Base-by-base conservation (phyloP, 2,329 filamentous ascomycete genomes). In the Fusarium scirpi region DNA sequence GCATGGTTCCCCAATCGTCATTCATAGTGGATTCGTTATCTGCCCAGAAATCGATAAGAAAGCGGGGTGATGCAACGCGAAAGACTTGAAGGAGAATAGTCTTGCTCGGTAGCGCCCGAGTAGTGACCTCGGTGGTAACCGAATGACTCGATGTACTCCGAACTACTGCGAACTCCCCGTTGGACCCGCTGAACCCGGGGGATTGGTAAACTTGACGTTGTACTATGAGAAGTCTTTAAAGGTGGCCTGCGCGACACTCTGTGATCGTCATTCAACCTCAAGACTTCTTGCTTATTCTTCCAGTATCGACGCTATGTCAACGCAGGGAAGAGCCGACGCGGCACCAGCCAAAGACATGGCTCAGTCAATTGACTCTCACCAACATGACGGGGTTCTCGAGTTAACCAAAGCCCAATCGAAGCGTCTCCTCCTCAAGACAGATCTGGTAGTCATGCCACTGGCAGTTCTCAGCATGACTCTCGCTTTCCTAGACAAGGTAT, bases 131-230 rank as follows among this genome's bases (percentile, higher is more conserved):
- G 29, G 54, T 65, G 15, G 41, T 52, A 6, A 15, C 34, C 61
- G 29, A 60, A 25, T 6, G 22, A n/a, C 40, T 52, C 53, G 41
- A 47, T 65, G 40, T 62, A 46, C 45, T 41, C 57, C 59, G 56
- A 62, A 40, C 22, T 29, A n/a, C 15, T 27, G 38, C 27, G 34
- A 65, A 65, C 62, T 65, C 62, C 60, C 62, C 62, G 60, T 65
- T 2, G 38, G 15, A 32, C 38, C 51, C 62, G n/a, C 61, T 49
- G 10, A 49, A 58, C 9, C 45, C 43, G 60, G 38, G 45, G 52
- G 40, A 46, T 29, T n/a, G 40, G 32, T 58, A 32, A 24, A 58
- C 34, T 41, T 57, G 11, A 25, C 16, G 9, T 34, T 24, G 45
- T 12, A 25, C 12, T 6, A 24, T 11, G 3, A 12, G 6, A 3